These are phyloP conservation scores for Calycina herbarum DNA, from an alignment of 2,329 filamentous ascomycete genomes.

Conservation along the genomic window DNA sequence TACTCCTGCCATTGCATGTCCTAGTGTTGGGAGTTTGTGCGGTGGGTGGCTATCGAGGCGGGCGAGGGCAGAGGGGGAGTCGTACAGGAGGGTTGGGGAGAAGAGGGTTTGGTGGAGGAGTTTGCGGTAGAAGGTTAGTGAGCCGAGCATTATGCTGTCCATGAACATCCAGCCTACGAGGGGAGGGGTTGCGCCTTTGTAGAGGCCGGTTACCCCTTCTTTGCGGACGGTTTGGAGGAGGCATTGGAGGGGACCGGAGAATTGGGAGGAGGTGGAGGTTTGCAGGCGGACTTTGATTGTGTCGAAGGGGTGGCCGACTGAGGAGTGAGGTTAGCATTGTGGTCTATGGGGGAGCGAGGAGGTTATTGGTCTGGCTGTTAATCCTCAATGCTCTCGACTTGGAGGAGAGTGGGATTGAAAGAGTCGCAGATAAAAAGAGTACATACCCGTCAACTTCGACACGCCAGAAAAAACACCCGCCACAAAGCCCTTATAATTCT, in stretches of 20 bases:
- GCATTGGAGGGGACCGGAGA: slow-evolving; percentile 84
- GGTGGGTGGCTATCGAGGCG: slow-evolving; percentile 25
- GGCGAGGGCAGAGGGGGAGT: slow-evolving; percentile 27
- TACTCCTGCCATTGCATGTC: slow-evolving; percentile 85
- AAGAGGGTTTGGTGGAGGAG: slow-evolving; percentile 81
- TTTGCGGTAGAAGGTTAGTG: slow-evolving; percentile 84
- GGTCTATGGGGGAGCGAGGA: background rate
- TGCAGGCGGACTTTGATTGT: slow-evolving; percentile 96
- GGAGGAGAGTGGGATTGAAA: background rate
- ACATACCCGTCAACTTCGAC: slow-evolving; percentile 78
- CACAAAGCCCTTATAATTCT: slow-evolving; percentile 86
- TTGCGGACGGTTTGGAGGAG: slow-evolving; percentile 79
- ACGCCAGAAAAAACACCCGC: slow-evolving; percentile 95
- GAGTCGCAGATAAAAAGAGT: slow-evolving; percentile 24
- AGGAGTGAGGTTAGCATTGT: slow-evolving; percentile 9
- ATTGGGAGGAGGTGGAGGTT: slow-evolving; percentile 74
- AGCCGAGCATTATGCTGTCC: slow-evolving; percentile 89
- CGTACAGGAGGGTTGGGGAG: slow-evolving; percentile 46
- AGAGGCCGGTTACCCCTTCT: slow-evolving; percentile 82
- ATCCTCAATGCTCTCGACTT: too few species aligned
- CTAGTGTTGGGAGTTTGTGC: slow-evolving; percentile 67
- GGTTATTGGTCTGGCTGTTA: background rate
- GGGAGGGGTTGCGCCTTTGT: slow-evolving; percentile 92
- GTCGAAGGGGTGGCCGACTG: slow-evolving; percentile 76
- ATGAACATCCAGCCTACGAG: slow-evolving; percentile 98